These are phyloP conservation scores for Pseudonectria buxi DNA, from an alignment of 2,329 filamentous ascomycete species.

Conservation along the genomic window DNA sequence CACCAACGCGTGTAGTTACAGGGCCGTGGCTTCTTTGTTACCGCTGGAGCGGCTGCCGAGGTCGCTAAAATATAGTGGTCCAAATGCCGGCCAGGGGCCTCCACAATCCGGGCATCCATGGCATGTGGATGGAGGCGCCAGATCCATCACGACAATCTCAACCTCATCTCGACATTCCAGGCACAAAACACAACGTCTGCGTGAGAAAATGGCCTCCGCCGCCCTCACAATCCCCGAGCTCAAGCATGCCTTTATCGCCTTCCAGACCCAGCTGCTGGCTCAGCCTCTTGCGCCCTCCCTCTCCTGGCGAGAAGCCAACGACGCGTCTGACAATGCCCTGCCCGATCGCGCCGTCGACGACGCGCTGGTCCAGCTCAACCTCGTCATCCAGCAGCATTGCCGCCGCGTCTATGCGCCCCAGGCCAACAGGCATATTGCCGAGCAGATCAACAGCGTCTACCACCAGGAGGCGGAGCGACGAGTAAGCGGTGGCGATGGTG, in stretches of 20 bases:
- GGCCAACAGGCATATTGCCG: constrained; percentile 63
- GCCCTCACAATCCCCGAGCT: constrained; percentile 52
- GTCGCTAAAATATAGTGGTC: too few relatives aligned
- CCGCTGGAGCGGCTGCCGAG: too few relatives aligned
- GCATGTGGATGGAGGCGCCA: too few relatives aligned
- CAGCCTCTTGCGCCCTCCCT: constrained; percentile 51
- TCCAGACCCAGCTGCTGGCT: constrained; percentile 57
- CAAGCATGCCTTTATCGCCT: constrained; percentile 57
- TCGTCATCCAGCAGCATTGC: constrained; percentile 56
- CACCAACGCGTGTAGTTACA: too few relatives aligned
- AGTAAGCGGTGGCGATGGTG: constrained; percentile 29
- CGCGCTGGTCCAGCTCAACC: constrained; percentile 52
- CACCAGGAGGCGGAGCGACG: constrained; percentile 38
- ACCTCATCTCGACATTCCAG: too few relatives aligned
- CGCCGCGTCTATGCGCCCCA: constrained; percentile 61
- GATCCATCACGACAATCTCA: too few relatives aligned
- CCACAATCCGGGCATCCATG: too few relatives aligned
- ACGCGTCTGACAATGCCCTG: constrained; percentile 34
- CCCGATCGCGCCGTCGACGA: constrained; percentile 48
- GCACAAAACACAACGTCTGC: too few relatives aligned
- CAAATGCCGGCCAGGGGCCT: too few relatives aligned
- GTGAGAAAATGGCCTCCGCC: not conserved
- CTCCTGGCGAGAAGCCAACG: constrained; percentile 44
- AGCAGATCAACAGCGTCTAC: constrained; percentile 65
- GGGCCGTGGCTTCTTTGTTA: too few relatives aligned